phyloP scores from a whole-genome alignment of 176 grass and related monocot species.

The Thinopyrum elongatum region DNA sequence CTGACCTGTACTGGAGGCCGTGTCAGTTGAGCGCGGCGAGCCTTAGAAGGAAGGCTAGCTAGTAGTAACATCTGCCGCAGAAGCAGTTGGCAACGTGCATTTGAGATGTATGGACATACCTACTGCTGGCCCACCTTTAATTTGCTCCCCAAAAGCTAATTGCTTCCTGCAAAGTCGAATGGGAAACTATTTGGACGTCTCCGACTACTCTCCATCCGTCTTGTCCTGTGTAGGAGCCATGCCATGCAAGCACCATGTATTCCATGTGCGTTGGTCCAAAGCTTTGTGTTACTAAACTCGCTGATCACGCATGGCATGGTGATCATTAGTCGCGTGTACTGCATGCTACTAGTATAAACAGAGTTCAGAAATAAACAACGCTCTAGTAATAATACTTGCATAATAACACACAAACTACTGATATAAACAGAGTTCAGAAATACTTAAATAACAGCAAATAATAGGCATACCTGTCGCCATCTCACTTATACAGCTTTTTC shows the following conservation, averaged over 20 bases:
- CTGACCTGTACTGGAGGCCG: background rate
- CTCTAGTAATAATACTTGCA: too few species aligned
- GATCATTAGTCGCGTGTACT: background rate
- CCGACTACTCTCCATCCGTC: background rate
- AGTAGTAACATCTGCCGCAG: conserved; percentile 20
- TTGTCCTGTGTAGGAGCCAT: background rate
- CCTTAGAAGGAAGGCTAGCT: conserved; percentile 24
- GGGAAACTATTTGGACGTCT: background rate
- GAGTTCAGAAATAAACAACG: too few species aligned
- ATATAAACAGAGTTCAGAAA: background rate
- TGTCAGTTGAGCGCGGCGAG: background rate
- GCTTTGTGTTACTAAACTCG: background rate
- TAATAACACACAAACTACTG: too few species aligned
- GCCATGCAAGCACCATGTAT: conserved; percentile 2
- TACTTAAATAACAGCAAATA: too few species aligned
- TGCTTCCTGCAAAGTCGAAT: conserved; percentile 20
- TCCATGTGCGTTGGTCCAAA: background rate
- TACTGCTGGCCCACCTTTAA: background rate
- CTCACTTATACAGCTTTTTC: too few species aligned
- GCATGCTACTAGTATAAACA: background rate
- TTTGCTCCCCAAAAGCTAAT: conserved; percentile 3
- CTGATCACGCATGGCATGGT: background rate
- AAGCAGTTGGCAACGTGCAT: conserved; percentile 24
- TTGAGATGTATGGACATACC: background rate
- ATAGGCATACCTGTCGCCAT: too few species aligned